Percentiles rank a stretch among this genome's conserved stretches.
Evolutionary conservation across 148 eudicot genomes (phyloP).

Genomic region (Drosera capensis): DNA sequence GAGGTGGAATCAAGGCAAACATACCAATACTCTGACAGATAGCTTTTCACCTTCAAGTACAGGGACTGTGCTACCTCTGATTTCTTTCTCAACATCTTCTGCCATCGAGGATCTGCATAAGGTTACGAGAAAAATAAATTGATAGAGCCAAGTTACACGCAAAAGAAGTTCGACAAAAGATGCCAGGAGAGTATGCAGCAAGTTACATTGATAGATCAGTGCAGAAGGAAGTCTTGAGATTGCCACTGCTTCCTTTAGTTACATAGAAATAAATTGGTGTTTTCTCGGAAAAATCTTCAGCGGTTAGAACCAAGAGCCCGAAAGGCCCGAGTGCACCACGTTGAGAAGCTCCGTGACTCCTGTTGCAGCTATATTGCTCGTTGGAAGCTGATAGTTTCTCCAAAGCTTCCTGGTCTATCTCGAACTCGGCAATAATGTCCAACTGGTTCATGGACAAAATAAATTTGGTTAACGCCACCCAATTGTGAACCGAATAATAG

Average conservation of each 20-base stretch:
- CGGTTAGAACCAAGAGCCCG: constrained; percentile 35
- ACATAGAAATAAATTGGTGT: constrained; percentile 67
- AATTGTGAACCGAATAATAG: too few relatives aligned
- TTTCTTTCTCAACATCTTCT: constrained; percentile 29
- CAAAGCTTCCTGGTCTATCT: constrained; percentile 26
- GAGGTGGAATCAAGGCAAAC: neutral
- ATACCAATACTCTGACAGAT: constrained; percentile 50
- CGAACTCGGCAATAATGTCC: constrained; percentile 53
- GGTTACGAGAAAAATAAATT: neutral
- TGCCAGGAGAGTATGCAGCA: too few relatives aligned
- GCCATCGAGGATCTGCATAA: constrained; percentile 14
- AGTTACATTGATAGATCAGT: constrained; percentile 39
- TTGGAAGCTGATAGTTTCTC: constrained; percentile 16
- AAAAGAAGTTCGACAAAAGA: neutral
- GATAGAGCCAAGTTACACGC: too few relatives aligned
- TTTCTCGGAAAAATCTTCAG: constrained; percentile 23
- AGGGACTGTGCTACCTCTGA: constrained; percentile 44
- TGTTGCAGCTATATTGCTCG: constrained; percentile 29
- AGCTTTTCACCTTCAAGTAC: constrained; percentile 45
- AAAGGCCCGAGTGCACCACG: constrained; percentile 73
- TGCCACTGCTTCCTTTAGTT: constrained; percentile 21
- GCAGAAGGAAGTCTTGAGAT: constrained; percentile 44
- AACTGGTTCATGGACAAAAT: constrained; percentile 15
- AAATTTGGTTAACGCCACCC: constrained; percentile 8
- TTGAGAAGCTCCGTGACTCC: constrained; percentile 34